phyloP scores from a whole-genome alignment of 2,329 filamentous ascomycete genomes.

The Arthrinium puccinioides region DNA sequence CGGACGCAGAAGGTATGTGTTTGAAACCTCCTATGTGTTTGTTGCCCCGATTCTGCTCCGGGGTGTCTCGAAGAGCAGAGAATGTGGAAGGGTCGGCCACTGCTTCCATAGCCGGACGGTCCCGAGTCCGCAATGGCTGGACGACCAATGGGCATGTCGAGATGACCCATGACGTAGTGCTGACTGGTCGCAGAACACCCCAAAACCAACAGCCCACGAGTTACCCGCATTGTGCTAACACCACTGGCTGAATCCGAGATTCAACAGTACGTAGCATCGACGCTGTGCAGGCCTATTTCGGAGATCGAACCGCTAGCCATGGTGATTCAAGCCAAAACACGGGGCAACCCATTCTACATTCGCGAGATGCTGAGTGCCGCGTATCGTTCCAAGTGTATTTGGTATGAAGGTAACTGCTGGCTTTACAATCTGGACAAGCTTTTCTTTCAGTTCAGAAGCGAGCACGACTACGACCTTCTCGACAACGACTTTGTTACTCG shows the following conservation, averaged over 20 bases:
- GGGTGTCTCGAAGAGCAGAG: too few species aligned
- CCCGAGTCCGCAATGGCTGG: too few species aligned
- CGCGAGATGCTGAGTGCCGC: constrained; percentile 84
- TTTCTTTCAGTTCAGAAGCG: constrained; percentile 76
- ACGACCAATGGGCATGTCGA: too few species aligned
- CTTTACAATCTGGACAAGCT: constrained; percentile 78
- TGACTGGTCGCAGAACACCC: constrained; percentile 39
- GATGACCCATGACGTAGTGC: too few species aligned
- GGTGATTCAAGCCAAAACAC: constrained; percentile 82
- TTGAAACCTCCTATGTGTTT: too few species aligned
- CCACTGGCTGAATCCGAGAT: constrained; percentile 76
- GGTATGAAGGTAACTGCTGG: constrained; percentile 81
- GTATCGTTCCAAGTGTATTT: constrained; percentile 80
- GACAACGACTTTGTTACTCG: constrained; percentile 77
- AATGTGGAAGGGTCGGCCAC: too few species aligned
- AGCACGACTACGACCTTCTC: constrained; percentile 71
- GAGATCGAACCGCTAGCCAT: constrained; percentile 72
- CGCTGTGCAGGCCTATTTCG: constrained; percentile 65
- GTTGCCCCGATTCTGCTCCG: too few species aligned
- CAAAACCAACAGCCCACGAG: constrained; percentile 40
- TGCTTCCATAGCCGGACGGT: too few species aligned
- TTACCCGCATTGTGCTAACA: constrained; percentile 64
- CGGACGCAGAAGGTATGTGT: constrained; percentile 43
- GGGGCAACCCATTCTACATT: constrained; percentile 86
- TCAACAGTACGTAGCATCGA: constrained; percentile 72